Evolutionary conservation across 768 basidiomycete genomes (phyloP), one percentile per base, ranked within the genome.

Genomic region (Suillus fuscotomentosus): DNA sequence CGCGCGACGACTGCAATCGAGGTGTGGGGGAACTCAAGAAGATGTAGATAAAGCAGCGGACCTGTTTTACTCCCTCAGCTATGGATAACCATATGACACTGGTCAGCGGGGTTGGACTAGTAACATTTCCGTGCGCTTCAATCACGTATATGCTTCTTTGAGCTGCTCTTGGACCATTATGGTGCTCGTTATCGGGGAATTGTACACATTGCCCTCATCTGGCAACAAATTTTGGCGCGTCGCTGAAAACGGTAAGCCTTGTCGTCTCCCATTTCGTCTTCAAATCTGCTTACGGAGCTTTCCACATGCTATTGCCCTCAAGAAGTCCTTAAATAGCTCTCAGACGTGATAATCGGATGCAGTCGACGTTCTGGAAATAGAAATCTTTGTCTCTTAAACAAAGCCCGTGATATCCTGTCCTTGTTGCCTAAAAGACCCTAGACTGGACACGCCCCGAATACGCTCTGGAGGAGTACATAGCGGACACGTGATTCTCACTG

Each of bases 401-500:
- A 27, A 27, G 41, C 9, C 24, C 17, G 60, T 41, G 34, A 51
- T 42, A 22, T 54, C 54, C 62, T 53, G 61, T 13, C 51, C 61
- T 56, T 50, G 51, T 60, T 60, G 57, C 53, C 55, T 54, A 65
- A 65, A 66, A 65, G 59, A 41, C 24, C 7, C 48, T 17, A 48
- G 53, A 41, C 27, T 31, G 24, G 9, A 14, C 20, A 15, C 36
- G 36, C 42, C n/a, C n/a, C n/a, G 24, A 39, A 63, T 61, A 43
- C 42, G 22, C 43, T 13, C 41, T 61, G 41, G 17, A 27, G 36
- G 31, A 22, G 41, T 27, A 14, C 50, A 41, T 20, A 27, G 59
- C 41, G 54, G 11, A 22, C 34, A 38, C 24, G 36, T 66, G 22
- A 14, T 27, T 11, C 34, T 55, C 11, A 3, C 43, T 22, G 36